Percentiles rank a stretch among this genome's conserved stretches.
Conservation (phyloP, 148 eudicot species). For the Chenopodium suecicum region DNA sequence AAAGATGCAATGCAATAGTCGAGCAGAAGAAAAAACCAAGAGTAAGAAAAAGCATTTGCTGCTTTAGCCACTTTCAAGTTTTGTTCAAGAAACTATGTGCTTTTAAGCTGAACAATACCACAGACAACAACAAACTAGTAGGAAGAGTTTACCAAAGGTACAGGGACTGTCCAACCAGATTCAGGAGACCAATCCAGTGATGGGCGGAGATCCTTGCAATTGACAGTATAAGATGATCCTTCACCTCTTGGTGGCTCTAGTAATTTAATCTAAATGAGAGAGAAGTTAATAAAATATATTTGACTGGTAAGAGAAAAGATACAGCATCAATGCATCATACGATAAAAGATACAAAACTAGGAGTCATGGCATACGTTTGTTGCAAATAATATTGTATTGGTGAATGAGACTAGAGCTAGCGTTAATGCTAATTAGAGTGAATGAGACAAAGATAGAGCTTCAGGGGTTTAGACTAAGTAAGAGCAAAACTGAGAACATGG, state of each 20-base stretch:
- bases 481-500: too few species aligned
- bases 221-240: constrained; percentile 48
- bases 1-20: not conserved
- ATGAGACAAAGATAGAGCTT: not conserved
- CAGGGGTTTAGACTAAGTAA: too few species aligned
- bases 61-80: constrained; percentile 1
- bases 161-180: constrained; percentile 67
- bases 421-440: not conserved
- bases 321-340: not conserved
- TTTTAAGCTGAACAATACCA: not conserved
- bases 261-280: constrained; percentile 45
- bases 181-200: constrained; percentile 74
- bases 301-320: constrained; percentile 6
- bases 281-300: constrained; percentile 8
- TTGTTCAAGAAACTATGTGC: not conserved
- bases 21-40: not conserved
- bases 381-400: too few species aligned
- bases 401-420: too few species aligned
- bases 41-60: not conserved
- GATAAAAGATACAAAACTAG: too few species aligned
- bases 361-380: too few species aligned
- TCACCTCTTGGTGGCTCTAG: constrained; percentile 66
- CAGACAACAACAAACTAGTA: constrained; percentile 3
- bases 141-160: constrained; percentile 36
- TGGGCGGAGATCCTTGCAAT: constrained; percentile 71